Evolutionary conservation across 306 rosid genomes (phyloP).

Genomic region (Senna tora): DNA sequence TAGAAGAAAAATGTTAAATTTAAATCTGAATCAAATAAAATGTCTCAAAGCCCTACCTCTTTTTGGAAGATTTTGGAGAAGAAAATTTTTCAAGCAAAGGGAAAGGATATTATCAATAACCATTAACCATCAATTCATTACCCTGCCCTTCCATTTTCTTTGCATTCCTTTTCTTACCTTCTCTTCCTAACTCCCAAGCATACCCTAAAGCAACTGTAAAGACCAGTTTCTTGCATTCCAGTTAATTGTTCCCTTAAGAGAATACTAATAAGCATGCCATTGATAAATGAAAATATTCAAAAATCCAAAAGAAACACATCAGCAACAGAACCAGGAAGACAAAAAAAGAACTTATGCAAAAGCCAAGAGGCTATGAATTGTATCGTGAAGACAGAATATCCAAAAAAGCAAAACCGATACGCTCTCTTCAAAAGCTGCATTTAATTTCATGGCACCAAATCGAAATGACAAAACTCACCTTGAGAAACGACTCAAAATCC

Average conservation of each 20-base stretch:
- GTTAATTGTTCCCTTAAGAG: neutral
- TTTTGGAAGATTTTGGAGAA: no score
- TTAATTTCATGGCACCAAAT: constrained; percentile 30
- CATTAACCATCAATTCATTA: no score
- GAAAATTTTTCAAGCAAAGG: no score
- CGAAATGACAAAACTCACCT: constrained; percentile 50
- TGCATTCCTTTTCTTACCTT: neutral
- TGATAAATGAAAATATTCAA: constrained; percentile 20
- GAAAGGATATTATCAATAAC: no score
- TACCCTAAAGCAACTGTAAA: neutral
- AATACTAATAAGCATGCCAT: neutral
- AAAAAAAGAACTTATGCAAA: neutral
- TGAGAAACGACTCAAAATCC: constrained; percentile 89
- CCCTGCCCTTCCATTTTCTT: no score
- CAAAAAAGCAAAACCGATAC: constrained; percentile 29
- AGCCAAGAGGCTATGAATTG: constrained; percentile 5
- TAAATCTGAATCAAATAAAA: no score
- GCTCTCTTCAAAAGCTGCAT: constrained; percentile 26
- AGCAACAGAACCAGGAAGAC: neutral
- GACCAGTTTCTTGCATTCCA: constrained; percentile 5
- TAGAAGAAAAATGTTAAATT: no score
- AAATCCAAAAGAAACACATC: constrained; percentile 4
- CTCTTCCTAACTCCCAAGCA: neutral
- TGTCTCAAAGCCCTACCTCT: no score
- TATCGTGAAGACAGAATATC: constrained; percentile 14